Percentiles rank a stretch among this genome's conserved stretches.
These are phyloP conservation scores for Neurospora sp. DNA, from an alignment of 495 filamentous ascomycete species.

Conservation along the genomic window DNA sequence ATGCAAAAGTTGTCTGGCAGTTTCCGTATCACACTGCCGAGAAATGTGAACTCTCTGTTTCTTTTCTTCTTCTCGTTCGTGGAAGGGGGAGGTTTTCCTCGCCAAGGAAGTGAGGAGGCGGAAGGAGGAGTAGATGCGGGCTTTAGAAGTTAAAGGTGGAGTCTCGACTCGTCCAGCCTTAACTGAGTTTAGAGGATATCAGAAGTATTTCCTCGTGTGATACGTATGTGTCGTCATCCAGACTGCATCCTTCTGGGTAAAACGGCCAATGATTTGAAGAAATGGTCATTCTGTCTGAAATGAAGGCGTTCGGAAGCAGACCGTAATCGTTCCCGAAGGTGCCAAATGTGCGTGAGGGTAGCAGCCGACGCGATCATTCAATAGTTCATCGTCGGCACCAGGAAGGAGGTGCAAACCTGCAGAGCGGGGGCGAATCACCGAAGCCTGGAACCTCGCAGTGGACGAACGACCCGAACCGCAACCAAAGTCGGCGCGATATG, in stretches of 20 bases:
- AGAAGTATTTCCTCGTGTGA: not conserved
- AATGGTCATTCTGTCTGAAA: not conserved
- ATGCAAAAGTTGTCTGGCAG: not conserved
- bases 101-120: not conserved
- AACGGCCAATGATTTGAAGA: not conserved
- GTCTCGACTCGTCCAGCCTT: not conserved
- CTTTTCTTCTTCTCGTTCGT: not conserved
- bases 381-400: not conserved
- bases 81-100: not conserved
- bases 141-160: not conserved
- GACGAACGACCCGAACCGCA: not conserved
- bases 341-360: not conserved
- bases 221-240: not conserved
- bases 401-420: not conserved
- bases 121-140: not conserved
- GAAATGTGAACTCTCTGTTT: not conserved
- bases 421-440: not conserved
- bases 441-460: not conserved
- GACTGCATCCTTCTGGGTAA: not conserved
- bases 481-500: not conserved
- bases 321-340: not conserved
- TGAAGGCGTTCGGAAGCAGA: not conserved
- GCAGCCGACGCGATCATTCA: not conserved
- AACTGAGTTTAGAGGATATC: not conserved
- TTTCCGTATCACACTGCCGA: not conserved